Conservation (phyloP, 129 eudicot genomes). For the Centella asiatica region DNA sequence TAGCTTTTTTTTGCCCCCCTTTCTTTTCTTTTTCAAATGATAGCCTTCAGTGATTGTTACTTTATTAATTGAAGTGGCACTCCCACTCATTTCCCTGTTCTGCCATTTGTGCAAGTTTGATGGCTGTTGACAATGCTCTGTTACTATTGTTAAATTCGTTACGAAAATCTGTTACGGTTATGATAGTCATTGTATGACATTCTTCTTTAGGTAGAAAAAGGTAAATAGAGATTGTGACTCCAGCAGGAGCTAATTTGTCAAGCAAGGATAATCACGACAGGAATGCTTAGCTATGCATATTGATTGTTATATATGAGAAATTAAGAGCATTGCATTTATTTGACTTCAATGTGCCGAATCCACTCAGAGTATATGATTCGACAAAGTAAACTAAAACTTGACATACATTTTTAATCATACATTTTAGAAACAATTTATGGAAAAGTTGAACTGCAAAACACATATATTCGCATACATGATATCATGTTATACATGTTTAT, state of each 20-base stretch:
- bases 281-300: no score
- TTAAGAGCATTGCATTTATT: no score
- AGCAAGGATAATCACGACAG: no score
- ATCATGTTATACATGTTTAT: conserved; percentile 6
- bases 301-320: no score
- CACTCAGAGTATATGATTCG: not conserved
- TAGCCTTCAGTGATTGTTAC: not conserved
- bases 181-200: not conserved
- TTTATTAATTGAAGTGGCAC: not conserved
- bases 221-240: not conserved
- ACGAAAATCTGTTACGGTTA: no score
- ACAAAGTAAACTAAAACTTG: not conserved
- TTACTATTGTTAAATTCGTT: no score
- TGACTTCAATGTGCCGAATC: no score
- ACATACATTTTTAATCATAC: not conserved
- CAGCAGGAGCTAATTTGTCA: no score
- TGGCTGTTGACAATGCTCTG: not conserved
- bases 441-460: not conserved
- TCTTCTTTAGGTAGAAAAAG: not conserved
- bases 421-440: not conserved
- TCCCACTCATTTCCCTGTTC: not conserved
- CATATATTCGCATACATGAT: not conserved
- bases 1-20: not conserved
- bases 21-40: no score
- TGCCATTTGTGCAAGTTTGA: not conserved